Base-by-base conservation (phyloP, 2,329 filamentous ascomycete genomes). In the Chalara sp. region DNA sequence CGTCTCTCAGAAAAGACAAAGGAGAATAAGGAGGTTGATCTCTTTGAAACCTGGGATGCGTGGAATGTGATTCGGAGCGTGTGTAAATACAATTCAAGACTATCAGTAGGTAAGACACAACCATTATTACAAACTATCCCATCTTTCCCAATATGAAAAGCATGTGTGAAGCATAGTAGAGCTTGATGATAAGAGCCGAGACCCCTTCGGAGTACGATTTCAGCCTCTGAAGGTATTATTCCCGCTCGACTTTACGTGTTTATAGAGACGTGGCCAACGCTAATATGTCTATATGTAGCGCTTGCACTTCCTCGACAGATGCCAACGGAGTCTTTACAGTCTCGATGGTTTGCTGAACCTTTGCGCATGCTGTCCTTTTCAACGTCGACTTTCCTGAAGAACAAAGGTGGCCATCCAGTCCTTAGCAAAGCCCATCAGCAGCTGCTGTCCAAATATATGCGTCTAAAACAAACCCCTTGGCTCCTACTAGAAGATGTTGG, bases 31-130 rank as follows among this genome's bases (percentile, higher is more conserved):
- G 76, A 81, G 28, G 72, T 84, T 53, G 86, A 92, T 61, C 68
- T 87, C 1, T 93, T 89, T 67, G 84, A 84, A 48, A 78, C 84
- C 2, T 99, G 95, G 95, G 91, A 97, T 68, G 85, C 87, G 1
- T 99, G 93, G 93, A 86, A 99, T 66, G 76, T 85, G 28, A 86
- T 99, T 62, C 80, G 93, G 48, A 85, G 84, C 48, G 75, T 89
- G 51, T 96, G 90, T 78, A 86, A 84, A 70, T 97, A 99, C 70
- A 86, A 85, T 68, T 71, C 78, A 51, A 81, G 89, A 66, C 76
- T 99, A 37, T 86, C 83, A 62, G 81, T 96, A 68, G 88, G 92
- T 96, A 84, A 74, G 89, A 67, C n/a, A 37, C 35, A 55, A 61
- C 43, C 43, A 50, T 55, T 21, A 62, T 64, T 65, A 57, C 53